Conservation (phyloP, 139 green algal species). For the Asterochloris sp. region DNA sequence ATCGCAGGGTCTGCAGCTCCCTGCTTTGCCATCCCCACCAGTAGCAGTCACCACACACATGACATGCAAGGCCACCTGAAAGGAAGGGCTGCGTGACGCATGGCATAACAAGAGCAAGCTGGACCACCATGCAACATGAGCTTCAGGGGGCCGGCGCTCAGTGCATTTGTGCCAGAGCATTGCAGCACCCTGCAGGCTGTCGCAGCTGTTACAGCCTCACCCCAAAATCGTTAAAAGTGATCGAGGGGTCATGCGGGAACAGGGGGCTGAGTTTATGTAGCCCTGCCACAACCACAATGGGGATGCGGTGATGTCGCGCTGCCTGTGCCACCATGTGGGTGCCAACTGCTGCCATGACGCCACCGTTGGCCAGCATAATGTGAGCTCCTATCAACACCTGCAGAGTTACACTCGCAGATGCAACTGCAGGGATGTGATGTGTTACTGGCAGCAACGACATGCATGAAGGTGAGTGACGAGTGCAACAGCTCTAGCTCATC, state of each 20-base stretch:
- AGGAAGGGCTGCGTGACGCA: neutral
- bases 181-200: neutral
- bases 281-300: constrained; percentile 92
- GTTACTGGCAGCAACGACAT: neutral
- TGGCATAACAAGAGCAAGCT: neutral
- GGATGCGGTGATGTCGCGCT: constrained; percentile 82
- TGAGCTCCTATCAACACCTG: constrained; percentile 89
- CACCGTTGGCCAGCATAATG: constrained; percentile 92
- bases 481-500: too few species aligned
- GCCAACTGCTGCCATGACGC: constrained; percentile 79
- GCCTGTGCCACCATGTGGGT: constrained; percentile 80
- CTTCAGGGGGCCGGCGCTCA: neutral
- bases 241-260: constrained; percentile 86
- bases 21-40: neutral
- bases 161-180: neutral
- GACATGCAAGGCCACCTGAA: neutral
- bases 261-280: constrained; percentile 92
- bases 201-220: constrained; percentile 15
- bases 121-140: neutral
- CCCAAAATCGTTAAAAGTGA: constrained; percentile 83
- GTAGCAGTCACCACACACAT: neutral
- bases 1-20: neutral
- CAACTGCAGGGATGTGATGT: neutral
- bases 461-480: too few species aligned
- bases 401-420: neutral